phyloP scores from a whole-genome alignment of 352 stramenopile species.

The Blastocystis sp. region DNA sequence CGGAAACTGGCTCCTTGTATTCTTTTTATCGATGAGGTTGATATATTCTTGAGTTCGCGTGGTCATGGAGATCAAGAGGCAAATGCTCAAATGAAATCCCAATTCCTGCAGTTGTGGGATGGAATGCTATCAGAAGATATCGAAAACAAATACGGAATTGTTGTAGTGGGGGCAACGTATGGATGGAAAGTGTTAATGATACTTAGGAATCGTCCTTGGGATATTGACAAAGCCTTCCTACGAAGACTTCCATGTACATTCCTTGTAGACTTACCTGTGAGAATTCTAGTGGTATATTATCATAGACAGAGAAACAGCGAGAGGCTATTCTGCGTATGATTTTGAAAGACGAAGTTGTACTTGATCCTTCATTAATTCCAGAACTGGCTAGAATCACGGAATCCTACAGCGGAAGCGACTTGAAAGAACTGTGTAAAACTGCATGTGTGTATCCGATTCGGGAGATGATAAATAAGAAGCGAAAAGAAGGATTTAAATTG shows the following conservation, averaged over 20 bases:
- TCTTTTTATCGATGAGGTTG: slow-evolving; percentile 86
- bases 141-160: slow-evolving; percentile 69
- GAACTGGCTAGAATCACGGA: slow-evolving; percentile 78
- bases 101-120: slow-evolving; percentile 85
- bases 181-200: not conserved
- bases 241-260: slow-evolving; percentile 84
- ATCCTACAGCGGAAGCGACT: slow-evolving; percentile 82
- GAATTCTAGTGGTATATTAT: not conserved
- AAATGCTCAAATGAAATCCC: slow-evolving; percentile 69
- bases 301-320: not conserved
- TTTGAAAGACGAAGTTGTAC: slow-evolving; percentile 76
- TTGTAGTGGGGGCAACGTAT: slow-evolving; percentile 54
- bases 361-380: slow-evolving; percentile 75
- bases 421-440: slow-evolving; percentile 69
- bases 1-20: slow-evolving; percentile 83
- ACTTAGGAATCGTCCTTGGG: slow-evolving; percentile 57
- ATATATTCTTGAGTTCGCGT: slow-evolving; percentile 85
- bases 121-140: slow-evolving; percentile 75
- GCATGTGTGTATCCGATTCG: slow-evolving; percentile 52
- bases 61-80: slow-evolving; percentile 71
- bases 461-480: slow-evolving; percentile 56
- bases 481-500: slow-evolving; percentile 7
- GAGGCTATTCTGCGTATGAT: slow-evolving; percentile 82
- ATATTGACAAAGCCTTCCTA: slow-evolving; percentile 79
- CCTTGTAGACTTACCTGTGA: slow-evolving; percentile 80